phyloP scores from a whole-genome alignment of 108 stramenopile genomes.

The Conticribra guillardii region DNA sequence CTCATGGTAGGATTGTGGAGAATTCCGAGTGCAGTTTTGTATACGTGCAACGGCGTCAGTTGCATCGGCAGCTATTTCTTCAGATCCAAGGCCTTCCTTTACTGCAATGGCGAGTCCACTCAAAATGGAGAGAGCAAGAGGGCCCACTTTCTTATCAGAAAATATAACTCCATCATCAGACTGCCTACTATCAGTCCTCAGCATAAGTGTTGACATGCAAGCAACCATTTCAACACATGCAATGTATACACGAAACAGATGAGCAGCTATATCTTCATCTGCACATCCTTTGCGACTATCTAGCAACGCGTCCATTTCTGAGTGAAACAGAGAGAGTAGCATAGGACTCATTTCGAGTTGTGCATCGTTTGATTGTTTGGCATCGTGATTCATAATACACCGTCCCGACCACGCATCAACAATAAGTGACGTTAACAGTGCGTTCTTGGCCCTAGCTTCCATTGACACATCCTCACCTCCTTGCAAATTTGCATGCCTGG shows the following conservation, averaged over 20 bases:
- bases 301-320: conserved; percentile 34
- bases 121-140: conserved; percentile 34
- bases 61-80: conserved; percentile 32
- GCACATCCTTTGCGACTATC: background rate
- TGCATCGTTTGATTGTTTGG: conserved; percentile 44
- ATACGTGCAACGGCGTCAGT: conserved; percentile 35
- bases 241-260: conserved; percentile 35
- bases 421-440: conserved; percentile 19
- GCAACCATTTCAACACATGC: conserved; percentile 41
- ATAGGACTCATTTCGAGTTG: conserved; percentile 26
- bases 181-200: conserved; percentile 10
- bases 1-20: conserved; percentile 22
- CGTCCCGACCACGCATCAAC: conserved; percentile 49
- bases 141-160: conserved; percentile 17
- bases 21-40: conserved; percentile 16
- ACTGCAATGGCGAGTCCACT: conserved; percentile 17
- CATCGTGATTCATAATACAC: conserved; percentile 49
- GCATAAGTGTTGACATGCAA: conserved; percentile 39
- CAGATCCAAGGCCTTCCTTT: conserved; percentile 29
- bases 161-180: conserved; percentile 11
- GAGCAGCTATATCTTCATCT: conserved; percentile 5
- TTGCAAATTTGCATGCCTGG: conserved; percentile 16
- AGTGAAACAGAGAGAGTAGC: conserved; percentile 30
- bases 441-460: background rate
- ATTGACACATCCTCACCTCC: background rate